A percentile compares a stretch with the other conserved stretches of the same genome.
Evolutionary conservation across 140 eudicot genomes (phyloP).

Genomic region (Senecio squalidus): DNA sequence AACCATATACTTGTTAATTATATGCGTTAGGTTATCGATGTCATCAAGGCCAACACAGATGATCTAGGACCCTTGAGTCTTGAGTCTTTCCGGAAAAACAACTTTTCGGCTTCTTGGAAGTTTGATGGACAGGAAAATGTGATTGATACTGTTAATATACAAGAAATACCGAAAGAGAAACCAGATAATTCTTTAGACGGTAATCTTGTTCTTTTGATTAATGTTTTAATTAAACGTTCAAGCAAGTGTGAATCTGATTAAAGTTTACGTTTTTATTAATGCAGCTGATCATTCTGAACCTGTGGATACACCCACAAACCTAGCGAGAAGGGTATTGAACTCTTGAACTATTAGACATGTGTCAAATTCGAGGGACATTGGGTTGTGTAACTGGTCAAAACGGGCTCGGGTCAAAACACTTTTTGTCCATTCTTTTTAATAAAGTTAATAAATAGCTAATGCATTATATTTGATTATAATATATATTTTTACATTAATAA

Average conservation of each 20-base stretch:
- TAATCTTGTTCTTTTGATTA: constrained; percentile 12
- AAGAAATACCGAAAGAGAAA: constrained; percentile 43
- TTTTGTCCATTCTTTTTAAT: no score
- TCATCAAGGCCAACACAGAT: constrained; percentile 65
- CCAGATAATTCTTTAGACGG: constrained; percentile 35
- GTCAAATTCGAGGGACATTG: no score
- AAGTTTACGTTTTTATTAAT: no score
- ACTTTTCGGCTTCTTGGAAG: constrained; percentile 77
- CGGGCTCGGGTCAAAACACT: no score
- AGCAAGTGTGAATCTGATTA: no score
- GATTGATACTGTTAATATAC: constrained; percentile 30
- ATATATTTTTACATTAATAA: no score
- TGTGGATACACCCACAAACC: constrained; percentile 67
- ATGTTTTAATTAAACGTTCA: no score
- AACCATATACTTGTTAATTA: constrained; percentile 4
- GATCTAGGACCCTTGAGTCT: constrained; percentile 82
- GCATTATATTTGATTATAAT: no score
- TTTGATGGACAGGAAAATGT: constrained; percentile 41
- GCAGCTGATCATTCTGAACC: constrained; percentile 53
- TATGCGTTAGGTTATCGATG: constrained; percentile 64
- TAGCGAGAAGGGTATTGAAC: constrained; percentile 90
- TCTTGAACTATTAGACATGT: no score
- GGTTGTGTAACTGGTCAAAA: no score
- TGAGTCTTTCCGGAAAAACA: constrained; percentile 62
- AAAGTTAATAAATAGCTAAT: no score